Percentiles rank a stretch among this genome's conserved stretches.
Conservation (phyloP, 768 basidiomycete species). For the Mycena epipterygia region DNA sequence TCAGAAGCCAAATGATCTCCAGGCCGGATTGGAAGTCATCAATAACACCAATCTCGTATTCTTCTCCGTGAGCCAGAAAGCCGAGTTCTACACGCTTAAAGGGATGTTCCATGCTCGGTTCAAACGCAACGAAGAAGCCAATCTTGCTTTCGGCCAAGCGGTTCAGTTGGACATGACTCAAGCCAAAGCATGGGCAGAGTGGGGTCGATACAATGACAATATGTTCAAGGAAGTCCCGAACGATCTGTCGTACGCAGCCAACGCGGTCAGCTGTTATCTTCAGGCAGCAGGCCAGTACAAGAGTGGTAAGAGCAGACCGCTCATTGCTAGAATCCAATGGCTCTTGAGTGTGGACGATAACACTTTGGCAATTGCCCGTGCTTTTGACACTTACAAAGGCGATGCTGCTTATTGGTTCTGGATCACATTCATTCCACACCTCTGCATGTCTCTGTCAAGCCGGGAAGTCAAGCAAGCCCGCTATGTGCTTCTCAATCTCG, state of each 20-base stretch:
- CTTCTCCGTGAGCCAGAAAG: conserved; percentile 94
- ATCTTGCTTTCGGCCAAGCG: conserved; percentile 92
- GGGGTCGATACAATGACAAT: conserved; percentile 94
- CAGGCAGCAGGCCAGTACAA: conserved; percentile 98
- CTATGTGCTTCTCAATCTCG: conserved; percentile 89
- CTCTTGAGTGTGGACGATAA: conserved; percentile 92
- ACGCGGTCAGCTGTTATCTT: conserved; percentile 97
- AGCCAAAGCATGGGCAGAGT: conserved; percentile 98
- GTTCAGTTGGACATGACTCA: conserved; percentile 96
- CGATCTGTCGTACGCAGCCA: conserved; percentile 83
- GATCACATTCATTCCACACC: conserved; percentile 97
- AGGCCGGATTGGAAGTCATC: conserved; percentile 97
- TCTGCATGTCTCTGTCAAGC: conserved; percentile 89
- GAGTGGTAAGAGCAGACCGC: conserved; percentile 90
- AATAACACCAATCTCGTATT: conserved; percentile 99
- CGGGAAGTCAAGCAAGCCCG: conserved; percentile 95
- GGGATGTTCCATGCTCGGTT: conserved; percentile 97
- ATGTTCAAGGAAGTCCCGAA: conserved; percentile 90
- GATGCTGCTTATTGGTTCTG: conserved; percentile 99
- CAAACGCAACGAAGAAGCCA: conserved; percentile 90
- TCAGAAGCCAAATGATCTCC: conserved; percentile 93
- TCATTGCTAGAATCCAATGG: conserved; percentile 96
- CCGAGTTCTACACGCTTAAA: conserved; percentile 98
- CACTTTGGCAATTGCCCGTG: conserved; percentile 76
- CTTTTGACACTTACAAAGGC: conserved; percentile 96